Evolutionary conservation across 148 eudicot genomes (phyloP).

Genomic region (Cornus controversa): DNA sequence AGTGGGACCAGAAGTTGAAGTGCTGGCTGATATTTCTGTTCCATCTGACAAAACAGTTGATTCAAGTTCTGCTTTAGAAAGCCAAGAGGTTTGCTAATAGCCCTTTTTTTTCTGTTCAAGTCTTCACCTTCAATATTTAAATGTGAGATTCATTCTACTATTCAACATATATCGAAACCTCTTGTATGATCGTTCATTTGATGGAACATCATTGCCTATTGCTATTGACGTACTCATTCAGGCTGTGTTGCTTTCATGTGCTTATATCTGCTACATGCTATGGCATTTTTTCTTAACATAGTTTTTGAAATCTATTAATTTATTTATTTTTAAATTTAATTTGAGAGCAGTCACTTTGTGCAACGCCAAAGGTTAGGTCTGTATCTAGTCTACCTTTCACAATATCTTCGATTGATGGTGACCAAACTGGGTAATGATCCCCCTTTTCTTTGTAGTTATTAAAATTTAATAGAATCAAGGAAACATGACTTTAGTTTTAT

Average conservation of each 20-base stretch:
- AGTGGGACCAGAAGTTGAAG: conserved; percentile 86
- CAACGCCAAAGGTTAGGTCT: not conserved
- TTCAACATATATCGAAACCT: no score
- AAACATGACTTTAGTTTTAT: no score
- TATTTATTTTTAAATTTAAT: no score
- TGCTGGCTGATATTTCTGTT: conserved; percentile 68
- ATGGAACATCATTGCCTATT: not conserved
- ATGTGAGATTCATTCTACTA: not conserved
- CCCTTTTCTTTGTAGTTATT: no score
- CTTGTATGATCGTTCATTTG: not conserved
- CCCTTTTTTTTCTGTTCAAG: not conserved
- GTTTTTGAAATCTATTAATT: not conserved
- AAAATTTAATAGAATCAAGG: no score
- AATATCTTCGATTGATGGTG: no score
- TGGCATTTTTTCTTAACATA: not conserved
- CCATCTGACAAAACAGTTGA: conserved; percentile 36
- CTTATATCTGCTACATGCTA: not conserved
- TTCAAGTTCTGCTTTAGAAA: conserved; percentile 27
- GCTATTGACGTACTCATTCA: not conserved
- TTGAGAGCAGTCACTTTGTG: not conserved
- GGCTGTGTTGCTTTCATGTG: not conserved
- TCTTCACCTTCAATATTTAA: not conserved
- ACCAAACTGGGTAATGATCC: no score
- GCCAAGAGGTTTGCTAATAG: conserved; percentile 57
- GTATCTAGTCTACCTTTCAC: not conserved